Base-by-base conservation (phyloP, 2,329 filamentous ascomycete species). In the Byssothecium circinans region DNA sequence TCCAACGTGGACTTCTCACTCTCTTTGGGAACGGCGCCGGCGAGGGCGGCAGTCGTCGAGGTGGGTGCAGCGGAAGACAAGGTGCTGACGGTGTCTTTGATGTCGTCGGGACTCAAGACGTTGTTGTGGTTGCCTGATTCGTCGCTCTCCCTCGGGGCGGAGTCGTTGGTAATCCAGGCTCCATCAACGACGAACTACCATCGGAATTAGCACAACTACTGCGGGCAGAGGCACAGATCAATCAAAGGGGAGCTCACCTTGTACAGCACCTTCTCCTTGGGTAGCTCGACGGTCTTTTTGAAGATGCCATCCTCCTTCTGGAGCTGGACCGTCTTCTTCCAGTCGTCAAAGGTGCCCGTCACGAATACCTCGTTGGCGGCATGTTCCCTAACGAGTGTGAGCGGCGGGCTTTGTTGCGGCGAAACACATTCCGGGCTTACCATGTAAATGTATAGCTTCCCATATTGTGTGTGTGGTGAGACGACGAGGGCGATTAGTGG, bases 281-380 rank as follows among this genome's bases (percentile, higher is more conserved):
- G 78, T 27, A 97, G 79, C 43, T 82, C 77, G 50, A 99, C 90
- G 27, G 83, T 83, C 79, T 96, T 96, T 74, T 87, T 80, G 73
- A 95, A 95, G 61, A 80, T 63, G 55, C 72, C 70, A 67, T 81
- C 87, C 33, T 84, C 80, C 75, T 89, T 90, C 39, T 91, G 85
- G 48, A 99, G 81, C 77, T 88, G 83, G 71, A 92, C 83, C 47
- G 84, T 90, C 79, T 94, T 92, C 59, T 82, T 81, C 94, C 94
- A 99, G 76, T 89, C 82, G 75, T 97, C 92, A 70, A 97, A 97
- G 54, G 89, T 92, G 69, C 94, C 94, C 33, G 92, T 97, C 62
- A 97, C 94, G 74, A 87, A 92, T 71, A 97, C 92, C 69, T 95
- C 88, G 60, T 85, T 81, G 69, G 88, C 91, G 62, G 84, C 78